A percentile compares a stretch with the other conserved stretches of the same genome.
Conservation (phyloP, 495 filamentous ascomycete species). For the Tuber melanosporum region DNA sequence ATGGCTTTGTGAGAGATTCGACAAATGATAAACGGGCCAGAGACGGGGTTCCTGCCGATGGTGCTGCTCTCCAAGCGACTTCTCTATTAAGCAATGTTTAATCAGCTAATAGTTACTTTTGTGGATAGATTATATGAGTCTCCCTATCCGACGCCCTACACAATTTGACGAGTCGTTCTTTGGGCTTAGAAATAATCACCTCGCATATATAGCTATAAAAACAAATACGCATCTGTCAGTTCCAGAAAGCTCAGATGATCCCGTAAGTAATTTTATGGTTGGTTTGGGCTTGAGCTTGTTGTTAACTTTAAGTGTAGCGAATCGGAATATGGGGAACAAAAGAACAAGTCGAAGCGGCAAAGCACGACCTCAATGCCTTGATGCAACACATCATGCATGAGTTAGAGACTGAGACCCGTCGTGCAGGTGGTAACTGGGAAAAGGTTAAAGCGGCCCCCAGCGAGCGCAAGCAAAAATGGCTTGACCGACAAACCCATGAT, state of each 20-base stretch:
- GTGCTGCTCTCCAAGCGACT: background rate
- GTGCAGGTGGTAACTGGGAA: conserved; percentile 14
- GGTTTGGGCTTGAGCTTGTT: background rate
- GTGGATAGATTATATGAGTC: conserved; percentile 18
- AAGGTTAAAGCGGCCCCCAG: conserved; percentile 28
- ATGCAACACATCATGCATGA: conserved; percentile 26
- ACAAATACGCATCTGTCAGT: conserved; percentile 35
- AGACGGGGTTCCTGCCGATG: conserved; percentile 23
- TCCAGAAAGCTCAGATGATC: conserved; percentile 17
- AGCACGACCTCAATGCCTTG: conserved; percentile 28
- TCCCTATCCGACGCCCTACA: conserved; percentile 25
- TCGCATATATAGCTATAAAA: conserved; percentile 35
- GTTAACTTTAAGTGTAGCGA: conserved; percentile 10
- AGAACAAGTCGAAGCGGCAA: conserved; percentile 28
- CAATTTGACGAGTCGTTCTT: conserved; percentile 34
- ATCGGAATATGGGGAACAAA: conserved; percentile 37
- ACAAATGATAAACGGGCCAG: conserved; percentile 33
- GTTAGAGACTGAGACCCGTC: conserved; percentile 21
- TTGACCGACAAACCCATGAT: conserved; percentile 18
- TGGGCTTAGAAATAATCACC: conserved; percentile 25
- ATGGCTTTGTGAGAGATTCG: conserved; percentile 32
- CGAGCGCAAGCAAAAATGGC: conserved; percentile 26
- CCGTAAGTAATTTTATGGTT: conserved; percentile 15
- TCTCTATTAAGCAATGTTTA: background rate
- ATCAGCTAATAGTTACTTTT: conserved; percentile 3